phyloP scores from a whole-genome alignment of 73 alveolate genomes.

The Paramecium octaurelia region DNA sequence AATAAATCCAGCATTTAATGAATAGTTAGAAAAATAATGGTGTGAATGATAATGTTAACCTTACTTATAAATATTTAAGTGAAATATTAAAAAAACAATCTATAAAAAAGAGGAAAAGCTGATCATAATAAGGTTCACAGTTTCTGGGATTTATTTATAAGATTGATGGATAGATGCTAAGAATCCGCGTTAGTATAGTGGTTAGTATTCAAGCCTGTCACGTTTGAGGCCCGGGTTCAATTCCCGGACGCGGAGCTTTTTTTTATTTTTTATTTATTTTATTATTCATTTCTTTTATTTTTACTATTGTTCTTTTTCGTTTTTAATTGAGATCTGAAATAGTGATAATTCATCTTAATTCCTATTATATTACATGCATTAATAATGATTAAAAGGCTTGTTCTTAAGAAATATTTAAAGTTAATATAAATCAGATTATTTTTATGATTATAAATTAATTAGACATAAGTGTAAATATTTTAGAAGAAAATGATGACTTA shows the following conservation, averaged over 20 bases:
- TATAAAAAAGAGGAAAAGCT: neutral
- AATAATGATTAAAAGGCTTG: neutral
- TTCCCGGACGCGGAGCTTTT: slow-evolving; percentile 90
- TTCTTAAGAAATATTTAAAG: neutral
- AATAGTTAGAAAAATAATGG: too few relatives aligned
- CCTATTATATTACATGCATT: neutral
- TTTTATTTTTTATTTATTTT: neutral
- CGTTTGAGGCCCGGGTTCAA: slow-evolving; percentile 92
- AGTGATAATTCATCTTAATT: too few relatives aligned
- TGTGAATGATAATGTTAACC: neutral
- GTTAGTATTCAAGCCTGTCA: slow-evolving; percentile 90
- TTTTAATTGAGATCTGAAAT: too few relatives aligned
- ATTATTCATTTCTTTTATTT: neutral
- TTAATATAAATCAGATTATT: neutral
- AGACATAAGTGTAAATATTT: neutral
- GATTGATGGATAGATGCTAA: neutral
- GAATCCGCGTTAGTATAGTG: slow-evolving; percentile 70
- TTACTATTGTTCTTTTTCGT: neutral
- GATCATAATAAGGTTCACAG: neutral
- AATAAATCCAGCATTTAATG: too few relatives aligned
- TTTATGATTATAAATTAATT: neutral
- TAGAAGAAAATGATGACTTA: neutral
- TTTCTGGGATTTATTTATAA: neutral
- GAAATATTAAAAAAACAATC: neutral
- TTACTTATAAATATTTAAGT: neutral